Base-by-base conservation (phyloP, 2,329 filamentous ascomycete genomes). In the Scleromitrula shiraiana region DNA sequence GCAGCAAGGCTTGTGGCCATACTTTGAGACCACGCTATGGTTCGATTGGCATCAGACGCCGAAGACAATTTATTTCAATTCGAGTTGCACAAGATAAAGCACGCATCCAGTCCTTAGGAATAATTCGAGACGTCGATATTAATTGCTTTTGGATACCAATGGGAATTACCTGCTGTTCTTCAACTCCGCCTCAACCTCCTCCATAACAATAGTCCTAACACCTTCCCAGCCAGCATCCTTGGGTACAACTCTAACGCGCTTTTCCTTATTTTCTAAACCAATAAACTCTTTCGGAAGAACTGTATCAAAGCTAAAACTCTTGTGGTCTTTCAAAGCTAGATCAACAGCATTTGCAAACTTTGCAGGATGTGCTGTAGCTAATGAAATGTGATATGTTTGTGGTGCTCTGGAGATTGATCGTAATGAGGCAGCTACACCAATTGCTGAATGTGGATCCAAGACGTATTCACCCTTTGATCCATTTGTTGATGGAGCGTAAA, bases 291-390 rank as follows among this genome's bases (percentile, higher is more conserved):
- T 66, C 0, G 91, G 91, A 46, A 94, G 73, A 1, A 97, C 85
- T 53, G 83, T 78, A 33, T 78, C 73, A 63, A 95, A 95, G 58
- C 80, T 75, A 59, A 94, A 96, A 1, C 76, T 81, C n/a, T 75
- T 65, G 62, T 86, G 75, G 7, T 77, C 77, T 54, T 80, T 76
- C 51, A 97, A 72, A 0, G 91, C 89, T 40, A 85, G 65, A 58
- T 90, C 84, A 2, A 98, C 91, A 0, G 90, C 90, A 26, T 80
- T 79, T 0, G 85, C 82, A 62, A 98, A 98, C 68, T 98, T 98
- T 53, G 91, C 93, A 0, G 93, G 91, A 67, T 98, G 93, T 2
- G 93, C 93, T 2, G 93, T 98, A 1, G 90, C 87, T 2, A 98
- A 78, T 1, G 88, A 82, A 60, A 98, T 85, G 65, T 95, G 73